A percentile compares a stretch with the other conserved stretches of the same genome.
These are phyloP conservation scores for Dactylorhiza incarnata DNA, from an alignment of 106 monocot species.

Conservation along the genomic window DNA sequence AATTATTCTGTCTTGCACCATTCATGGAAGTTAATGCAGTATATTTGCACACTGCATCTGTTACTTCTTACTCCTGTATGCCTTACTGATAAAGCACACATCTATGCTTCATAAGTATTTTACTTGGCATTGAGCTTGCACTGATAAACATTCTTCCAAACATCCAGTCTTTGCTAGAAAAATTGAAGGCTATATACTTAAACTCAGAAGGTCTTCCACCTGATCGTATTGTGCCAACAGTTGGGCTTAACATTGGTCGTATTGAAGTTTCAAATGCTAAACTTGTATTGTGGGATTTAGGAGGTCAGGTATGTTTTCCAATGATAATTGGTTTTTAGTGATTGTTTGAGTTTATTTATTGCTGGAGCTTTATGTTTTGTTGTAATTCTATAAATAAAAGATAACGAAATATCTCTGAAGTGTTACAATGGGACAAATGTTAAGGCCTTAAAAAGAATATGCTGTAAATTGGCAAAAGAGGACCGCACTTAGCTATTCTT, in stretches of 20 bases:
- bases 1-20: background rate
- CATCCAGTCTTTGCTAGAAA: constrained; percentile 82
- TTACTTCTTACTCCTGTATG: background rate
- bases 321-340: background rate
- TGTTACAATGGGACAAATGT: background rate
- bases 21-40: background rate
- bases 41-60: background rate
- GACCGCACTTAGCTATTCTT: background rate
- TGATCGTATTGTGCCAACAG: constrained; percentile 94
- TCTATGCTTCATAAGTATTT: background rate
- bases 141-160: constrained; percentile 1
- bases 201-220: constrained; percentile 76
- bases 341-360: no score
- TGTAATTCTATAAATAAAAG: background rate
- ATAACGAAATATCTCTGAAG: background rate
- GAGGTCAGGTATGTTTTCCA: constrained; percentile 80
- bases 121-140: background rate
- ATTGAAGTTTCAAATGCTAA: constrained; percentile 81
- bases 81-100: background rate
- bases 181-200: constrained; percentile 80
- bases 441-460: background rate
- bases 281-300: constrained; percentile 95
- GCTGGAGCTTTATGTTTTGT: background rate
- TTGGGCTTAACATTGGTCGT: constrained; percentile 94
- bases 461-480: background rate